A percentile compares a stretch with the other conserved stretches of the same genome.
phyloP scores from a whole-genome alignment of 352 stramenopile species.

The Globisporangium lucens region DNA sequence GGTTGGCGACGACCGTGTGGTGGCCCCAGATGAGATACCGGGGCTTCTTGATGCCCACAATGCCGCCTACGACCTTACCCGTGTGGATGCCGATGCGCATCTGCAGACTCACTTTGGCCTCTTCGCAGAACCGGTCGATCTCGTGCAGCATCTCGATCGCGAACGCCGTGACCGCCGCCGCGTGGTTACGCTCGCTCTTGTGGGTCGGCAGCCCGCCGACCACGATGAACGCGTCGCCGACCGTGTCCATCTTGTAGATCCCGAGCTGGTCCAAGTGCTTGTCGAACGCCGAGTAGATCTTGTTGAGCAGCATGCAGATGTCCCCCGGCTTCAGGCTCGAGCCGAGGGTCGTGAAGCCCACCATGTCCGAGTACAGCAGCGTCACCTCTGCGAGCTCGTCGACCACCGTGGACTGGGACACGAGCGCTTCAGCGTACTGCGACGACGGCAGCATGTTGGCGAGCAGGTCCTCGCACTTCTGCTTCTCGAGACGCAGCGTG shows the following conservation, averaged over 20 bases:
- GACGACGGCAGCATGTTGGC: constrained; percentile 84
- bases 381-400: constrained; percentile 82
- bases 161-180: constrained; percentile 71
- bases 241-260: constrained; percentile 88
- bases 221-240: constrained; percentile 85
- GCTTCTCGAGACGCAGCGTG: constrained; percentile 70
- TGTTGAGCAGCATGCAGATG: constrained; percentile 79
- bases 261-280: constrained; percentile 73
- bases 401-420: constrained; percentile 71
- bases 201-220: constrained; percentile 66
- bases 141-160: constrained; percentile 86
- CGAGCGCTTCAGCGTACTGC: constrained; percentile 67
- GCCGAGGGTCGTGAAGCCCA: constrained; percentile 76
- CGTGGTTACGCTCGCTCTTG: constrained; percentile 71
- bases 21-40: constrained; percentile 85
- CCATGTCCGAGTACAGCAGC: constrained; percentile 85
- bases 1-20: constrained; percentile 75
- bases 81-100: constrained; percentile 88
- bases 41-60: constrained; percentile 83
- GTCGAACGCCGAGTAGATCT: constrained; percentile 81
- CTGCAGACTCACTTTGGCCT: constrained; percentile 64
- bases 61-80: constrained; percentile 73
- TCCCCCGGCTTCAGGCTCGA: constrained; percentile 54
- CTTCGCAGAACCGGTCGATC: constrained; percentile 68
- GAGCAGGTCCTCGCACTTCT: constrained; percentile 80